Evolutionary conservation across 148 eudicot species (phyloP), one percentile per base, ranked within the genome.

Genomic region (Fagopyrum tataricum): DNA sequence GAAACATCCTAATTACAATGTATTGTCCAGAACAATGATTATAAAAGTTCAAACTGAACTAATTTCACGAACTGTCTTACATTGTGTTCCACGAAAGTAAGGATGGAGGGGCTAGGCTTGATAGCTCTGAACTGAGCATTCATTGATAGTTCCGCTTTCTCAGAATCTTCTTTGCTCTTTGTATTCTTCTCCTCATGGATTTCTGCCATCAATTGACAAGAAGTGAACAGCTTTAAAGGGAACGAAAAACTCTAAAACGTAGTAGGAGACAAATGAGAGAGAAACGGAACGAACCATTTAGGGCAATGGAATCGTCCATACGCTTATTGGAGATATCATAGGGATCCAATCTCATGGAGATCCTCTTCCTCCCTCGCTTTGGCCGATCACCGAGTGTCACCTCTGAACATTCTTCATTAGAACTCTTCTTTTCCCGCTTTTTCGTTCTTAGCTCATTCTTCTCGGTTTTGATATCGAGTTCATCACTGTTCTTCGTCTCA

Each of bases 91-190:
- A 94, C 97, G 79, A 86, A 94, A 55, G 90, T 75, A 75, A 91
- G 84, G 69, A 94, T 86, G 62, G 95, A 94, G 39, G 89, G 84
- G 70, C 90, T 89, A 44, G 98, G 97, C 51, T 72, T 77, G 73
- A 94, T 94, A n/a, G 98, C 98, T 81, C 97, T 95, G 73, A 94
- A 94, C 72, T 91, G 89, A 20, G 98, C 98, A 86, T 91, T 94
- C 83, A 42, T 80, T 73, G 98, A 94, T 76, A 89, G 70, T 78
- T 89, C 90, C 72, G 64, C 85, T 26, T 74, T 75, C 72, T 75
- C 78, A 53, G 58, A 53, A 44, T 82, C 85, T 59, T 83, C 75
- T 71, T 77, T 71, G 12, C 8, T n/a, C 66, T 82, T 78, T 80
- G 76, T 73, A 68, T 88, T 83, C 75, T 80, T 77, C 75, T 81